Evolutionary conservation across 2,329 filamentous ascomycete genomes (phyloP), one percentile per base, ranked within the genome.

Genomic region (Trichophyton rubrum): DNA sequence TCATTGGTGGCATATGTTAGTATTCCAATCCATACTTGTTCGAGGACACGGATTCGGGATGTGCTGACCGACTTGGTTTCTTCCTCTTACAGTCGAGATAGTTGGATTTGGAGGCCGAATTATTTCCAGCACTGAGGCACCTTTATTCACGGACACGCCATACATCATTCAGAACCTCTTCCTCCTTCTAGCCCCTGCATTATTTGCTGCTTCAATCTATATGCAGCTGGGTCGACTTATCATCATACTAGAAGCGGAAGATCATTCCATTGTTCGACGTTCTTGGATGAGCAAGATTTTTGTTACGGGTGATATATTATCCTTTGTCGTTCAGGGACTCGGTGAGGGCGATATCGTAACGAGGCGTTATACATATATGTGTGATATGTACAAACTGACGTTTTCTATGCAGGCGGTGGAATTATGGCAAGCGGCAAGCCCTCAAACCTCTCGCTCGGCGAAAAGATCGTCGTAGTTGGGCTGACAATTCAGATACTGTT

Each of bases 401-500:
- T 8, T 17, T 8, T 27, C 35, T n/a, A 8, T 33, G 24, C 17
- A 69, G 71, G 71, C 15, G 69, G 68, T 5, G 68, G 69, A 7
- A 65, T 70, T 41, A 71, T 71, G 68, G 63, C 67, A 0, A 60
- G 64, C 20, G 64, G 66, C n/a, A 64, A 58, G 1, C 58, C 6
- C 59, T 61, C 38, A 60, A 62, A 60, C 22, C 55, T 62, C 9
- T 62, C 61, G 5, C 55, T 60, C 11, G 69, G 69, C 8, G 64
- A 68, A 56, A 61, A 67, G 15, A 72, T 85, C 56, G 78, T 85
- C n/a, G 69, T 85, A 6, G 78, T 65, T 0, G 83, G 84, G 1
- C 71, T 86, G 1, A 68, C 80, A 35, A 68, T 85, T 15, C 84
- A 86, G 66, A 74, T 86, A 24, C 43, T 81, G 47, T 77, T 81